Evolutionary conservation across 345 rosid genomes (phyloP), one percentile per base, ranked within the genome.

Genomic region (Ceriops decandra): DNA sequence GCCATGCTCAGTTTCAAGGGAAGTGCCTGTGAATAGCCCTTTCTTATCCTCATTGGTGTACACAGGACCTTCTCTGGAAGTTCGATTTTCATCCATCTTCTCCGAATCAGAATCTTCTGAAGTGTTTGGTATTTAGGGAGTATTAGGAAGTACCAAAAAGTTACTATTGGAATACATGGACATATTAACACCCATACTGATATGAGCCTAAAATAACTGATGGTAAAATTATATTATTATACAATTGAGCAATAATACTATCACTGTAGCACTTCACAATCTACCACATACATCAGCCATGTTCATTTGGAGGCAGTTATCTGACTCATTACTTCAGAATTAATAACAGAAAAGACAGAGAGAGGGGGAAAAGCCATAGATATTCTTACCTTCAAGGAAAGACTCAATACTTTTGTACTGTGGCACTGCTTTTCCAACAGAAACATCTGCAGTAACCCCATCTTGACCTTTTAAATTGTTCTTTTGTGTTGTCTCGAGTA

Each of bases 351-450:
- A 2, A 56, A 56, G 19, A 13, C 10, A 56, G 24, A 56, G 24
- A 56, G 58, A 2, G 5, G 9, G 30, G 59, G 59, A 56, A 56
- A 42, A 24, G 2, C 30, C 57, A 58, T 27, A 63, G 31, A 46
- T 70, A 36, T 57, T 68, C 74, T 81, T 80, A 91, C 97, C 89
- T 66, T 83, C 85, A 10, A 90, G 90, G 77, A 85, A 77, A 63
- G 87, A 68, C 59, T 76, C 73, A 15, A 80, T 64, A 47, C 86
- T 83, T 59, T 61, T 66, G 62, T 90, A 93, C 58, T 13, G 88
- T 52, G 86, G 76, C 26, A 76, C 78, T 15, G 76, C 71, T 56
- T 57, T 76, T 62, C 59, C 70, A 31, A 35, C 4, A 30, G 81
- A 63, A 76, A 64, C 64, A 63, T 75, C 78, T 69, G 57, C 78